These are phyloP conservation scores for Myochromella boudieri DNA, from an alignment of 768 basidiomycete species.

Conservation along the genomic window DNA sequence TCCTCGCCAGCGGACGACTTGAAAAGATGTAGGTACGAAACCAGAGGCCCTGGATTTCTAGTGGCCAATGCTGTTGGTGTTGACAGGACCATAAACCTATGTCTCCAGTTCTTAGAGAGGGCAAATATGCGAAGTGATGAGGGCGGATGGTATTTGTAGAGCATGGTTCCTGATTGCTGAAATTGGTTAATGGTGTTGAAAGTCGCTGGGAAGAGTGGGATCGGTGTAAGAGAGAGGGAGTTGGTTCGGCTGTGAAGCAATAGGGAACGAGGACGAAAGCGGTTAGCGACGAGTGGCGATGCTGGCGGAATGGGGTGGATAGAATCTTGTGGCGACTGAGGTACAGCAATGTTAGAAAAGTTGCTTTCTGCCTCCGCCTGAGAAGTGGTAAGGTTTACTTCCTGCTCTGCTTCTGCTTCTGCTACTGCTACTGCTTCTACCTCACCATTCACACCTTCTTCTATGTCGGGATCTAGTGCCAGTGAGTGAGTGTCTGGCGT, in stretches of 20 bases:
- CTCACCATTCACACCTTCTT: constrained; percentile 39
- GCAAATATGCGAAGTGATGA: constrained; percentile 72
- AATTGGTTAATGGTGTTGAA: constrained; percentile 50
- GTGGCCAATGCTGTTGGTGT: constrained; percentile 41
- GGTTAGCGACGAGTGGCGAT: constrained; percentile 22
- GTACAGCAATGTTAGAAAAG: constrained; percentile 4
- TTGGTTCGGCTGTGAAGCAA: constrained; percentile 35
- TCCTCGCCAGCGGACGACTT: constrained; percentile 60
- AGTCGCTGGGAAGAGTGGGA: constrained; percentile 67
- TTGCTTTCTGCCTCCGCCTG: constrained; percentile 8
- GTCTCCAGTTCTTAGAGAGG: constrained; percentile 72
- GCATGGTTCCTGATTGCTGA: constrained; percentile 46
- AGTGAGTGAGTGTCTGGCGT: constrained; percentile 32
- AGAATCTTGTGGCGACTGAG: constrained; percentile 31
- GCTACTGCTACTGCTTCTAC: constrained; percentile 28
- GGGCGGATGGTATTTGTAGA: constrained; percentile 71
- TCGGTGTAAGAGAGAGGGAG: constrained; percentile 33
- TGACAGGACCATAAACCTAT: constrained; percentile 60
- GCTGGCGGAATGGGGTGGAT: constrained; percentile 30
- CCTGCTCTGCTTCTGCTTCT: constrained; percentile 15
- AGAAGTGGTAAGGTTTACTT: constrained; percentile 7
- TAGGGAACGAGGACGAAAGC: constrained; percentile 40
- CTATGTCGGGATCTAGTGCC: constrained; percentile 31
- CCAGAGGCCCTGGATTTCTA: constrained; percentile 34
- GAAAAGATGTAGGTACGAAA: constrained; percentile 73